Base-by-base conservation (phyloP, 2,329 filamentous ascomycete genomes). In the Apiospora arundinis region DNA sequence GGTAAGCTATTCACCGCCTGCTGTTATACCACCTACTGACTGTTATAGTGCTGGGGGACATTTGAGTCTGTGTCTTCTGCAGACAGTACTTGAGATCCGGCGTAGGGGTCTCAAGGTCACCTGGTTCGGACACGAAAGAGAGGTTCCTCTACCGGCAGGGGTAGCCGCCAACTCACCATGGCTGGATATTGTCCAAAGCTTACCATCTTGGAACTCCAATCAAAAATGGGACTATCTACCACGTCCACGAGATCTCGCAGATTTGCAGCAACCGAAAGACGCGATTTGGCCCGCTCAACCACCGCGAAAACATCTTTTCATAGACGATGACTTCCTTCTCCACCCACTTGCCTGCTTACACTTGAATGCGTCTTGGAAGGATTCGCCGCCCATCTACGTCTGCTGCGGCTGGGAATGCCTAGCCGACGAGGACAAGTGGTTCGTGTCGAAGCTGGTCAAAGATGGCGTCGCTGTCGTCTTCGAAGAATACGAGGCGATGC, bases 401-500 rank as follows among this genome's bases (percentile, higher is more conserved):
- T 89, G 86, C 74, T 87, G 89, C 0, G 93, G 93, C 0, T 89
- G 92, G 83, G 93, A 96, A 81, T 86, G 92, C 75, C 84, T 95
- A 12, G 84, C 88, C 0, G 92, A 94, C 79, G 92, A 95, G 79
- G 86, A 86, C 72, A 86, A 85, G 74, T 89, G 89, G 69, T 78
- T 93, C 2, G 92, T 91, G 0, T 81, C 83, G 52, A 85, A 86
- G 49, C 83, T 93, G 14, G 83, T 84, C 21, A 74, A 76, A 9
- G 88, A 92, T 65, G 90, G 88, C 6, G 91, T 92, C 0, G 77
- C 77, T 0, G 88, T 95, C 0, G 85, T 89, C 4, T 92, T 91
- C 76, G 89, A 93, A 78, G 89, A 94, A 81, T 96, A 91, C 78
- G 91, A 95, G 79, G 92, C 90, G 3, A 95, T 95, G 93, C 92